These are phyloP conservation scores for Candida sithepensis DNA, from an alignment of 805 yeast genomes.

Conservation along the genomic window DNA sequence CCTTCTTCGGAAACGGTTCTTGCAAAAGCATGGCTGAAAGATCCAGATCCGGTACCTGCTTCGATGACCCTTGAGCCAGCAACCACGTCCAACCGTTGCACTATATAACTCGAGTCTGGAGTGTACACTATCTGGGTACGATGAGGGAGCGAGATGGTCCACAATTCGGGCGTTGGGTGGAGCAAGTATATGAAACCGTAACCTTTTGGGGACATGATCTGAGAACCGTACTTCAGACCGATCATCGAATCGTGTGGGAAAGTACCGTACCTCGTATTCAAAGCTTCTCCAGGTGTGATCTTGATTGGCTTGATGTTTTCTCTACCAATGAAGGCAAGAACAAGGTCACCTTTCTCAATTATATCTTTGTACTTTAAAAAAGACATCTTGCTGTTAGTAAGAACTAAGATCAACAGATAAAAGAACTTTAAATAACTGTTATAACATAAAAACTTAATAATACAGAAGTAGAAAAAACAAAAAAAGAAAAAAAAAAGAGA, in stretches of 20 bases:
- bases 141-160: conserved; percentile 96
- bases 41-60: conserved; percentile 98
- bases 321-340: conserved; percentile 80
- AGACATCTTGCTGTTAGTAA: conserved; percentile 14
- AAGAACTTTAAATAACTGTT: too few relatives aligned
- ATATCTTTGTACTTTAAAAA: conserved; percentile 49
- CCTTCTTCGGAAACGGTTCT: conserved; percentile 67
- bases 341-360: conserved; percentile 86
- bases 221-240: conserved; percentile 79
- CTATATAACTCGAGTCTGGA: conserved; percentile 88
- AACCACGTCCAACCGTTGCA: conserved; percentile 72
- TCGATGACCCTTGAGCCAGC: conserved; percentile 82
- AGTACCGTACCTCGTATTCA: conserved; percentile 87
- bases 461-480: neutral
- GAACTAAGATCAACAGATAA: too few relatives aligned
- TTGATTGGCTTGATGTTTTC: conserved; percentile 72
- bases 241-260: conserved; percentile 84
- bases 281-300: conserved; percentile 52
- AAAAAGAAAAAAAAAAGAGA: neutral
- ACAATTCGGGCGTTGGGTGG: conserved; percentile 91
- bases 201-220: conserved; percentile 66
- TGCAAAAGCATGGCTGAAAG: conserved; percentile 89
- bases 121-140: conserved; percentile 97
- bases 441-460: too few relatives aligned
- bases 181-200: conserved; percentile 82